These are phyloP conservation scores for Hysterium pulicare DNA, from an alignment of 2,329 filamentous ascomycete genomes.

Conservation along the genomic window DNA sequence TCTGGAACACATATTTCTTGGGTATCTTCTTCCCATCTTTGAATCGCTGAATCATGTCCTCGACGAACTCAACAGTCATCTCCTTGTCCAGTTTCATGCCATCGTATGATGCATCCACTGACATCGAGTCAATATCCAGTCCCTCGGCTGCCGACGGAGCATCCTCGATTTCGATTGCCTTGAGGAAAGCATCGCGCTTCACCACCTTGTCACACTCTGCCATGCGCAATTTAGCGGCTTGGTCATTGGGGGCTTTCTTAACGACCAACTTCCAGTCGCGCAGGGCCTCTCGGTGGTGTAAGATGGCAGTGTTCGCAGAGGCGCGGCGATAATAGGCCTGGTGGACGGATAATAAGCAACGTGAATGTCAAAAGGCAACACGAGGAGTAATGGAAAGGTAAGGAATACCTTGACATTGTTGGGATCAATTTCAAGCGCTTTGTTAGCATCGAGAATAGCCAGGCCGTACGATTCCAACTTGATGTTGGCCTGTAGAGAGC, in stretches of 20 bases:
- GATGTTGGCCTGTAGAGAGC: slow-evolving; percentile 70
- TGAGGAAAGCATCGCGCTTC: slow-evolving; percentile 86
- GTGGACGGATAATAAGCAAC: slow-evolving; percentile 8
- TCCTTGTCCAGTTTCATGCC: slow-evolving; percentile 71
- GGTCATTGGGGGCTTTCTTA: slow-evolving; percentile 80
- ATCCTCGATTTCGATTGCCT: slow-evolving; percentile 89
- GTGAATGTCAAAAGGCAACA: neutral
- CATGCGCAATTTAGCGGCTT: slow-evolving; percentile 85
- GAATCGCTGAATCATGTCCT: slow-evolving; percentile 95
- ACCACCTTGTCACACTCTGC: slow-evolving; percentile 94
- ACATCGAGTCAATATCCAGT: slow-evolving; percentile 76
- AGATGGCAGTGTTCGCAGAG: slow-evolving; percentile 84
- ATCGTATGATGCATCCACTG: slow-evolving; percentile 80
- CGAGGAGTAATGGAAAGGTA: neutral
- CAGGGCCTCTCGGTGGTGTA: slow-evolving; percentile 82
- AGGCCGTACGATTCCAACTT: slow-evolving; percentile 95
- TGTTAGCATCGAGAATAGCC: slow-evolving; percentile 84
- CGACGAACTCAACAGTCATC: slow-evolving; percentile 96
- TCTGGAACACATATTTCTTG: slow-evolving; percentile 96
- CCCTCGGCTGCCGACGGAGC: slow-evolving; percentile 89
- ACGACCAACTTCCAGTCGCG: slow-evolving; percentile 91
- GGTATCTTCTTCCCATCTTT: slow-evolving; percentile 94
- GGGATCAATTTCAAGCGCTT: slow-evolving; percentile 84
- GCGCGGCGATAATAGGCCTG: slow-evolving; percentile 94
- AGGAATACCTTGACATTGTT: slow-evolving; percentile 75